Evolutionary conservation across 73 alveolate genomes (phyloP).

Genomic region (Uronychia binucleata): DNA sequence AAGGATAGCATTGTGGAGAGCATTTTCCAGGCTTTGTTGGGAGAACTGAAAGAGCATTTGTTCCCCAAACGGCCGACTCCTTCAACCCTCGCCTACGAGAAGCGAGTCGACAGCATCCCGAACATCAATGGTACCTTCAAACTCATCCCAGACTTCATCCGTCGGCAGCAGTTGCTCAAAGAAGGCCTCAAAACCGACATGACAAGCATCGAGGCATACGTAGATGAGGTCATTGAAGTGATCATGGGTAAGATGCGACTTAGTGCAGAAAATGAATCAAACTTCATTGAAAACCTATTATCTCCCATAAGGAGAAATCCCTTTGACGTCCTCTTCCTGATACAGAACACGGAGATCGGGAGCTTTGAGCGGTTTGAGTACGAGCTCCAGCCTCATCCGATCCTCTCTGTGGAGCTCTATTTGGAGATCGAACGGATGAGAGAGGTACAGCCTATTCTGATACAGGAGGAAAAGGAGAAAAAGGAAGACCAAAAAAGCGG

Average conservation of each 20-base stretch:
- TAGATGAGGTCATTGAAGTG: slow-evolving; percentile 52
- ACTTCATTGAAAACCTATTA: slow-evolving; percentile 28
- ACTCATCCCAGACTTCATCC: neutral
- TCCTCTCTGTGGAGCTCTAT: slow-evolving; percentile 49
- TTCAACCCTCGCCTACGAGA: neutral
- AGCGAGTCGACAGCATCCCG: neutral
- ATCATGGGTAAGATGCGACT: slow-evolving; percentile 3
- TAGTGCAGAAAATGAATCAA: slow-evolving; percentile 33
- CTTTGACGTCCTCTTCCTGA: slow-evolving; percentile 39
- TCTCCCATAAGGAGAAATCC: slow-evolving; percentile 61
- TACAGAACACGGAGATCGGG: slow-evolving; percentile 72
- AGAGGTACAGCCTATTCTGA: slow-evolving; percentile 23
- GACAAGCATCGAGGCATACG: slow-evolving; percentile 60
- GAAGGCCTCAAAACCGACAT: slow-evolving; percentile 65
- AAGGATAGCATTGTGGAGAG: neutral
- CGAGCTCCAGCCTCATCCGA: slow-evolving; percentile 23
- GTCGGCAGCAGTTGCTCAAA: neutral
- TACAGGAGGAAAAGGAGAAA: slow-evolving; percentile 18
- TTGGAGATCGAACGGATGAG: slow-evolving; percentile 60
- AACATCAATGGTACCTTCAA: neutral
- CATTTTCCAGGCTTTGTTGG: neutral
- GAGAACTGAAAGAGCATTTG: neutral
- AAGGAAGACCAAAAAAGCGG: neutral
- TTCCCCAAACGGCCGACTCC: slow-evolving; percentile 1
- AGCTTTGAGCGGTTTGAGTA: slow-evolving; percentile 47